Conservation (phyloP, 352 stramenopile species). For the Phytophthora pisi region DNA sequence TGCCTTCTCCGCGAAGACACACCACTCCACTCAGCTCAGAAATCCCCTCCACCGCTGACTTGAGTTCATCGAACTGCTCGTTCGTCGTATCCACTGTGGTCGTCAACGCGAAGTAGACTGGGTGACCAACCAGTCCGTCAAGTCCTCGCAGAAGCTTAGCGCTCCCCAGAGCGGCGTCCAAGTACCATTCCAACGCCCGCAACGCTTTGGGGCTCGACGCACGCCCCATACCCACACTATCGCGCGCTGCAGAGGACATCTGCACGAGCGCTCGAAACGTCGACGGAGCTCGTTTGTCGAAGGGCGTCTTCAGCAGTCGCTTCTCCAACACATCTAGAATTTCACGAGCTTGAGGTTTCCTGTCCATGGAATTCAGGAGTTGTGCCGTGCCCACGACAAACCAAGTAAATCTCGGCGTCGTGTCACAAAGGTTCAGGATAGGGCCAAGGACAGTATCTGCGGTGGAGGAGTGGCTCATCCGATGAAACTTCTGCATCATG, state of each 20-base stretch:
- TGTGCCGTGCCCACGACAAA: slow-evolving; percentile 19
- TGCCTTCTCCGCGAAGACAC: background rate
- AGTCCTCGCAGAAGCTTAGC: background rate
- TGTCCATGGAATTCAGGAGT: slow-evolving; percentile 11
- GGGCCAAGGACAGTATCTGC: background rate
- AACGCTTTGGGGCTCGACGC: slow-evolving; percentile 1
- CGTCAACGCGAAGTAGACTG: slow-evolving; percentile 9
- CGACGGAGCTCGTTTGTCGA: slow-evolving; percentile 3
- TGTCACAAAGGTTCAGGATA: slow-evolving; percentile 15
- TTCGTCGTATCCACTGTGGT: background rate
- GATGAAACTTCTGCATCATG: slow-evolving; percentile 33
- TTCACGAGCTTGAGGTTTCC: slow-evolving; percentile 18
- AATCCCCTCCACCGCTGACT: background rate
- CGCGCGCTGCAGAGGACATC: slow-evolving; percentile 6
- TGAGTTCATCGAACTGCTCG: slow-evolving; percentile 5
- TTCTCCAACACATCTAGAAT: slow-evolving; percentile 27
- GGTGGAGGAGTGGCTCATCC: slow-evolving; percentile 1
- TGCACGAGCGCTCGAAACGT: slow-evolving; percentile 13
- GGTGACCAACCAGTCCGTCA: slow-evolving; percentile 7
- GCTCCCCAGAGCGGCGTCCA: slow-evolving; percentile 8
- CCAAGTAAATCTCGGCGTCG: slow-evolving; percentile 7
- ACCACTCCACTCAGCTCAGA: slow-evolving; percentile 7
- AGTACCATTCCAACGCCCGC: slow-evolving; percentile 18
- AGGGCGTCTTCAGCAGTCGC: slow-evolving; percentile 19
- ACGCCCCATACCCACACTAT: slow-evolving; percentile 7